Base-by-base conservation (phyloP, 139 green algal genomes). In the Chlorella vulgaris region DNA sequence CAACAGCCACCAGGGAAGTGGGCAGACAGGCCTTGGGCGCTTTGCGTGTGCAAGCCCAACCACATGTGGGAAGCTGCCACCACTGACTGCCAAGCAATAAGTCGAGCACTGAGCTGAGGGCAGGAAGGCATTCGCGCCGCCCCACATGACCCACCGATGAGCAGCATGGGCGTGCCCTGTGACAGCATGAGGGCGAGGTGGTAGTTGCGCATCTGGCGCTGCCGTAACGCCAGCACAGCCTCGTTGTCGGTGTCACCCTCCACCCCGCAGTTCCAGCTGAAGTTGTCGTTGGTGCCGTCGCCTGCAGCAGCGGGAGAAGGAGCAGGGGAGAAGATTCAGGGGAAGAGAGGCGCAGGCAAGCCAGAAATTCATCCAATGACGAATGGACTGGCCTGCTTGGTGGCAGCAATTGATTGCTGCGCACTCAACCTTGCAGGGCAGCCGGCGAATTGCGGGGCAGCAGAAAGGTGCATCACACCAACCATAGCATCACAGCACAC, bases 221-320 rank as follows among this genome's bases (percentile, higher is more conserved):
- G 75, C 13, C 94, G 87, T 85, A 98, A 83, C 33, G 82, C 80
- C 13, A 80, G 63, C 21, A 98, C 85, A 0, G 76, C 89, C 19
- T 71, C 60, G 80, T 98, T 89, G 42, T 87, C 84, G 2, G 93
- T 97, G 22, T 89, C 66, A 5, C 96, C 97, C 87, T 99, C 96
- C 13, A 81, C 87, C 15, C 97, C 97, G 86, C 96, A 99, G 86
- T 99, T 99, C 97, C 97, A 99, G 26, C 83, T 93, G 70, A 96
- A 94, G 91, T 99, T 99, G 91, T 99, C 96, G 83, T 99, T 98
- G 75, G 79, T 93, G 77, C 97, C 96, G 65, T 98, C 94, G 35
- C 81, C 75, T 71, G 90, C 85, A 7, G 69, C 26, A 42, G n/a
- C n/a, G n/a, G 13, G 26, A 26, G 61, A 4, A 47, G 28, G 29